Base-by-base conservation (phyloP, 2,329 filamentous ascomycete species). In the Paecilomyces formosus region DNA sequence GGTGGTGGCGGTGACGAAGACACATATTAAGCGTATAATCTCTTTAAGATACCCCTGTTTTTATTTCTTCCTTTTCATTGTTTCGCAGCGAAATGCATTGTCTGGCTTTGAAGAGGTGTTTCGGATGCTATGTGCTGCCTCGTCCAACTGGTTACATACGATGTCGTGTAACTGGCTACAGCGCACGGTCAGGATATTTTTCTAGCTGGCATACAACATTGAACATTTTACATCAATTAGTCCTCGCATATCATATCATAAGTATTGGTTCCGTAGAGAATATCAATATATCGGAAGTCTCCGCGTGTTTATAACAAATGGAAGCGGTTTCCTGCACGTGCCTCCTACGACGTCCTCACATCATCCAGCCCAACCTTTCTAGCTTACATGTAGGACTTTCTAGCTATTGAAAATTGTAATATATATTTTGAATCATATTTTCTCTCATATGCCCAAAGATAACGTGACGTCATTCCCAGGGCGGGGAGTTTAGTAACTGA, bases 1-100 rank as follows among this genome's bases (percentile, higher is more conserved):
- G 81, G 79, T 31, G 82, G 78, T 49, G 80, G 76, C 6, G 82
- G 80, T 57, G 80, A 79, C 54, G 80, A 77, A 59, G 76, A 76
- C 63, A 72, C 71, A 22, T 75, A 71, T 61, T 77, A 65, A 57
- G 55, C 55, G 58, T 58, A 26, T 55, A 50, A 60, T 51, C 63
- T 63, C 21, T 52, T n/a, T 60, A 60, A 65, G 66, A 72, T 72
- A 72, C 69, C 69, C 66, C 22, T 65, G 60, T 2, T 26, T 26
- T 31, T 62, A 60, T 64, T 62, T 60, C 61, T 13, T 56, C 58
- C 56, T 57, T 57, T 60, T 51, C 56, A 39, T 59, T 60, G 28
- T 54, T 53, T n/a, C 3, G 3, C 50, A 15, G 50, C 50, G 50
- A 15, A 18, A 26, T 26, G 50, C 50, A 52, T 52, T 21, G 21